These are phyloP conservation scores for Anisodus tanguticus DNA, from an alignment of 257 asterid species.

Conservation along the genomic window DNA sequence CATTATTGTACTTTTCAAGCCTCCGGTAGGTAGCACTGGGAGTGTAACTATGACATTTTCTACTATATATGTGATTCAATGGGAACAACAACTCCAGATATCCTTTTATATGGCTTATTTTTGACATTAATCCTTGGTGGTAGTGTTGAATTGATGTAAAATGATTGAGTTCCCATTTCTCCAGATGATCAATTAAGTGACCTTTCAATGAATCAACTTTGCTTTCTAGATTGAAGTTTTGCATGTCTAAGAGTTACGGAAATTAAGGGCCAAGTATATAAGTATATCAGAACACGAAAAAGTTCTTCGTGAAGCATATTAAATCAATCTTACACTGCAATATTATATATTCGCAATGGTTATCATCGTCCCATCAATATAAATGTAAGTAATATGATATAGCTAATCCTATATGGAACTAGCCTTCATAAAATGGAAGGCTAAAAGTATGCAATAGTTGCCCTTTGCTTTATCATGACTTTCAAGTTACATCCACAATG, in stretches of 20 bases:
- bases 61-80: background rate
- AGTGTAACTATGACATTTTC: slow-evolving; percentile 14
- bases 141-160: slow-evolving; percentile 18
- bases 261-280: background rate
- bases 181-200: background rate
- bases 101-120: background rate
- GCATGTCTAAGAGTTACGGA: background rate
- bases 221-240: background rate
- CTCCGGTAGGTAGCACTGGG: background rate
- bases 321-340: background rate
- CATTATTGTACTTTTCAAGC: slow-evolving; percentile 11
- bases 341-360: background rate
- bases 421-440: background rate
- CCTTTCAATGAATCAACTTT: background rate
- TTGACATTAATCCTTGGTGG: background rate
- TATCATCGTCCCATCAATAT: too few relatives aligned
- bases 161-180: background rate
- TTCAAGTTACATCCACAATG: too few relatives aligned
- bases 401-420: too few relatives aligned
- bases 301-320: background rate
- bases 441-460: background rate
- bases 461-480: too few relatives aligned
- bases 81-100: background rate
- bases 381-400: too few relatives aligned
- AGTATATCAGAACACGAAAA: background rate